phyloP scores from a whole-genome alignment of 2,329 filamentous ascomycete genomes.

The Gliomastix tumulicola region DNA sequence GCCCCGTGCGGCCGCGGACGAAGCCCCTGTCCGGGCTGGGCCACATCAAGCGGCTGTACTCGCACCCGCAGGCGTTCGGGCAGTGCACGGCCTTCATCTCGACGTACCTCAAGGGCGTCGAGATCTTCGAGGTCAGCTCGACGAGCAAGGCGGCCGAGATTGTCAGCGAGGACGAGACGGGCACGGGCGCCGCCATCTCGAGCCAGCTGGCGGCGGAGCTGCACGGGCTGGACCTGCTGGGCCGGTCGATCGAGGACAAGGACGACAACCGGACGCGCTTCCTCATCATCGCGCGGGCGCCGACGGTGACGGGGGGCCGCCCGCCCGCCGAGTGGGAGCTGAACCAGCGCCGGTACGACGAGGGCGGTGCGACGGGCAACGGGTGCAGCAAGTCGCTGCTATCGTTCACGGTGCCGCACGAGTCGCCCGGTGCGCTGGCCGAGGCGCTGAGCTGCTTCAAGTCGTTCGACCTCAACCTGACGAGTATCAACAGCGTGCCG shows the following conservation, averaged over 20 bases:
- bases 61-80: slow-evolving; percentile 91
- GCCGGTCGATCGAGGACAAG: slow-evolving; percentile 63
- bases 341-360: not conserved
- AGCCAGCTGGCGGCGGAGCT: slow-evolving; percentile 65
- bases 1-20: slow-evolving; percentile 33
- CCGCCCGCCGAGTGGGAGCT: slow-evolving; percentile 1
- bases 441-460: slow-evolving; percentile 76
- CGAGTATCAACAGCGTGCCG: slow-evolving; percentile 82
- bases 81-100: slow-evolving; percentile 77
- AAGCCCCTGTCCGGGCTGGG: slow-evolving; percentile 44
- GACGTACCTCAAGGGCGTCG: slow-evolving; percentile 62
- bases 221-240: slow-evolving; percentile 63
- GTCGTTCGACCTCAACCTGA: slow-evolving; percentile 67
- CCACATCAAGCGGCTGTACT: slow-evolving; percentile 72
- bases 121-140: slow-evolving; percentile 75
- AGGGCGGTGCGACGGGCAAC: not conserved
- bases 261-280: slow-evolving; percentile 76
- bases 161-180: slow-evolving; percentile 50
- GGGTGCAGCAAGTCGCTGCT: slow-evolving; percentile 62
- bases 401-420: slow-evolving; percentile 76
- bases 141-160: slow-evolving; percentile 82
- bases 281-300: slow-evolving; percentile 50
- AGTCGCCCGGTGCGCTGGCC: slow-evolving; percentile 73
- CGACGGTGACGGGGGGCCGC: too few species aligned
- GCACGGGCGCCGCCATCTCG: slow-evolving; percentile 69